Conservation (phyloP, 2,329 filamentous ascomycete genomes). For the Alternaria triticimaculans region DNA sequence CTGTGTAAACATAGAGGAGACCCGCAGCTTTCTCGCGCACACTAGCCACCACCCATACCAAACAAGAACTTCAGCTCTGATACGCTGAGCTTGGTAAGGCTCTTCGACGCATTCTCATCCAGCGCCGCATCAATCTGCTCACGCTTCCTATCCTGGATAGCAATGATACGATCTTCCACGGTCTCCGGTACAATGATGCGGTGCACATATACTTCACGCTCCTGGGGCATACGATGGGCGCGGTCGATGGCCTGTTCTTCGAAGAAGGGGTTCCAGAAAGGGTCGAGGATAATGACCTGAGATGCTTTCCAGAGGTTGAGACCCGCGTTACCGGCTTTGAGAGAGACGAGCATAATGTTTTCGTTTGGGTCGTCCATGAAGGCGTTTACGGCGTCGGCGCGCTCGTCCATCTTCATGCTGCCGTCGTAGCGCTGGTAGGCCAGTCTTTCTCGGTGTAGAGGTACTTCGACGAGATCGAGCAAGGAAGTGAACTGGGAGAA, state of each 20-base stretch:
- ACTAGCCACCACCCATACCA: slow-evolving; percentile 39
- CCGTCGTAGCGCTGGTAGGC: slow-evolving; percentile 77
- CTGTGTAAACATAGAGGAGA: neutral
- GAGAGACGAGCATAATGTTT: slow-evolving; percentile 76
- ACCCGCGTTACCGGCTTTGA: slow-evolving; percentile 84
- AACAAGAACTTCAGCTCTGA: slow-evolving; percentile 76
- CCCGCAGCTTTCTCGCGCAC: neutral
- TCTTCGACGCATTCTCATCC: slow-evolving; percentile 74
- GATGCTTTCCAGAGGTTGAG: slow-evolving; percentile 84
- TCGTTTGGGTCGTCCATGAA: slow-evolving; percentile 69
- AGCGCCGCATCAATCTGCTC: slow-evolving; percentile 78
- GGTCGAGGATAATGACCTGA: slow-evolving; percentile 88
- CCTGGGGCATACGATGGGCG: slow-evolving; percentile 86
- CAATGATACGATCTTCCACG: slow-evolving; percentile 85
- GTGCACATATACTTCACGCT: slow-evolving; percentile 76
- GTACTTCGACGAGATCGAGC: slow-evolving; percentile 78
- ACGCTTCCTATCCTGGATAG: slow-evolving; percentile 79
- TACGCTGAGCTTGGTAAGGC: slow-evolving; percentile 69
- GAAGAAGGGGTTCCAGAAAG: slow-evolving; percentile 93
- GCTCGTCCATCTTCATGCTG: slow-evolving; percentile 70
- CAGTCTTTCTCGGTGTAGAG: slow-evolving; percentile 65
- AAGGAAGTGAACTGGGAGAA: slow-evolving; percentile 84
- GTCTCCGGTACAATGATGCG: slow-evolving; percentile 78
- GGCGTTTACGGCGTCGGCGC: slow-evolving; percentile 70
- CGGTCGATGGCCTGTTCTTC: slow-evolving; percentile 93